Base-by-base conservation (phyloP, 1,284 basidiomycete genomes). In the Neolentinus lepideus region DNA sequence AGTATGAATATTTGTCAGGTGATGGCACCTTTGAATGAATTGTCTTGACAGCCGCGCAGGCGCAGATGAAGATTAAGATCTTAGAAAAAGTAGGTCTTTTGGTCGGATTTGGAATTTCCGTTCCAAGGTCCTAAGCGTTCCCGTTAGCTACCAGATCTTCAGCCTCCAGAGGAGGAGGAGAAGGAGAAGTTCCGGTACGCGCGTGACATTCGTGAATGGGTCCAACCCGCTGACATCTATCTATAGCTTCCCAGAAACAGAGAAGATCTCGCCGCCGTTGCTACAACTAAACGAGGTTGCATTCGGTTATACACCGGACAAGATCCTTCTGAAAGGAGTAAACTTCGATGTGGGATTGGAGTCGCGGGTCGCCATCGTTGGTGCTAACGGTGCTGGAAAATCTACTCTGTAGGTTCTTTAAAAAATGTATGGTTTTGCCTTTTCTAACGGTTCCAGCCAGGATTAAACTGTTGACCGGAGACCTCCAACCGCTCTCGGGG, bases 21-120 rank as follows among this genome's bases (percentile, higher is more conserved):
- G 46, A 22, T 10, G 33, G 21, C 11, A 16, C 16, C 27, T 10
- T 14, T 14, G 25, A 8, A 6, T 16, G 8, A 25, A n/a, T 50
- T 24, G 19, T 25, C 52, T 58, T 65, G 22, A 35, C 27, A 83
- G 93, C 93, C 58, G 83, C 92, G 1, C 94, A 98, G 71, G 94
- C 95, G 27, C 95, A 98, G 68, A 92, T 88, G 63, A 96, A 94
- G 71, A 98, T 99, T 71, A 99, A 99, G 74, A 95, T 98, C 59
- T 77, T 99, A 52, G 97, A 99, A 70, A 98, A 98, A 75, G 87
- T 84, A 53, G 14, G 53, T 33, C 10, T 35, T 16, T 8, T 16
- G 12, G 16, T 43, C 24, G 25, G 11, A 1, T 2, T 21, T 19
- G 1, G 10, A 38, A 3, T 19, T 35, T 26, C 10, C 43, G 27